phyloP scores from a whole-genome alignment of 2,329 filamentous ascomycete species.

The Aspergillus unguis region DNA sequence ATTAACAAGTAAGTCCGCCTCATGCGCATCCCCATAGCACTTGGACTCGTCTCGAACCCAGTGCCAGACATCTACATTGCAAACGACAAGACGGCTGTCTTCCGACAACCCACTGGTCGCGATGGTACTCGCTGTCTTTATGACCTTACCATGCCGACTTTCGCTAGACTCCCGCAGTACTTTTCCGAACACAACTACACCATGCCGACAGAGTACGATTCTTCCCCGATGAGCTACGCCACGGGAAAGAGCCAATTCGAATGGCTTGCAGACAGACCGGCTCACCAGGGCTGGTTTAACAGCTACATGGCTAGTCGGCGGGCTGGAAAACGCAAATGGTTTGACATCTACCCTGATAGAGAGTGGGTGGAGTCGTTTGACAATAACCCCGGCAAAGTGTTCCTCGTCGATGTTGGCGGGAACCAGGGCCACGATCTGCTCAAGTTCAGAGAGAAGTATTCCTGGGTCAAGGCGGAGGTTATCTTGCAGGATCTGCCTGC shows the following conservation, averaged over 20 bases:
- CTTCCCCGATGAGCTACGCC: constrained; percentile 31
- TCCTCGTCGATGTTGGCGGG: constrained; percentile 45
- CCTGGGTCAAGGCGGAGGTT: constrained; percentile 32
- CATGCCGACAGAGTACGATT: constrained; percentile 28
- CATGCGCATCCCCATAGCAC: constrained; percentile 30
- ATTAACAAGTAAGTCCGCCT: constrained; percentile 22
- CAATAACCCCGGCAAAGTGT: constrained; percentile 22
- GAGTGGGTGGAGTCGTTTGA: constrained; percentile 22
- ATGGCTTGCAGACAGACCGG: constrained; percentile 26
- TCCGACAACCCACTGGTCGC: constrained; percentile 28
- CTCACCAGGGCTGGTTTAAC: constrained; percentile 30
- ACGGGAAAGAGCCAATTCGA: constrained; percentile 35
- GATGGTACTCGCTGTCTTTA: constrained; percentile 32
- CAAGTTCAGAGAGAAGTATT: constrained; percentile 30
- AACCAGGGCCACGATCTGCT: constrained; percentile 40
- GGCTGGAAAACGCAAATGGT: constrained; percentile 30
- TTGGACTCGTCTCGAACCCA: constrained; percentile 25
- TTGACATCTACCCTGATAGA: constrained; percentile 29
- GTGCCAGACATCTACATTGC: constrained; percentile 23
- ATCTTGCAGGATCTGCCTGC: constrained; percentile 42
- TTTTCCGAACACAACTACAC: constrained; percentile 25
- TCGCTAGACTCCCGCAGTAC: constrained; percentile 32
- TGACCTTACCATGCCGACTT: constrained; percentile 31
- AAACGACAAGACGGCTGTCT: constrained; percentile 26
- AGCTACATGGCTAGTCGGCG: constrained; percentile 35